Conservation (phyloP, 2,329 filamentous ascomycete species). For the Sphaerostilbella broomeana region DNA sequence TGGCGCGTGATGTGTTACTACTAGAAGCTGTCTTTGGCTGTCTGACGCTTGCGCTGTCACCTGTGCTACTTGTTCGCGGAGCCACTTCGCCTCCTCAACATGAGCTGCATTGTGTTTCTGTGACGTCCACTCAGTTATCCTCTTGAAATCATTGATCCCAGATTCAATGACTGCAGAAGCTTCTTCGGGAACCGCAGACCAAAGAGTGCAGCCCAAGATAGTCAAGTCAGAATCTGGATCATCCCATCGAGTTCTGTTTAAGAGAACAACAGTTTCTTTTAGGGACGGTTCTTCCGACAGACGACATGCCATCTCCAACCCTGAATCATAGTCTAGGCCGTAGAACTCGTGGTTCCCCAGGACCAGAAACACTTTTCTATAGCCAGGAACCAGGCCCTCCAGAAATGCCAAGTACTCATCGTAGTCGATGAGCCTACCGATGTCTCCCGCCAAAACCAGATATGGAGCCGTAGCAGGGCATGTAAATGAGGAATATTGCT, state of each 20-base stretch:
- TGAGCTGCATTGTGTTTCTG: constrained; percentile 44
- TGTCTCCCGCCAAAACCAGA: constrained; percentile 44
- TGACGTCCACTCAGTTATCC: constrained; percentile 46
- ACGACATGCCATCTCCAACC: constrained; percentile 30
- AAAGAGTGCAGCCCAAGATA: constrained; percentile 52
- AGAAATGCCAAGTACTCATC: constrained; percentile 40
- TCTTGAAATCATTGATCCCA: constrained; percentile 47
- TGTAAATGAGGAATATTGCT: constrained; percentile 36
- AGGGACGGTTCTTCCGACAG: constrained; percentile 35
- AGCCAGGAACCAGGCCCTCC: constrained; percentile 33
- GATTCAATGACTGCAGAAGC: constrained; percentile 32
- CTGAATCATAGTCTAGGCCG: constrained; percentile 32
- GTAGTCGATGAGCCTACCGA: constrained; percentile 43
- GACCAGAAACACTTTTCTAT: constrained; percentile 39
- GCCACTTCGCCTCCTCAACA: constrained; percentile 43
- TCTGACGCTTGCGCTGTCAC: constrained; percentile 14
- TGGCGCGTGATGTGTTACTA: constrained; percentile 54
- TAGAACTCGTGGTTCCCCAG: constrained; percentile 52
- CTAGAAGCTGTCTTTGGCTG: constrained; percentile 30
- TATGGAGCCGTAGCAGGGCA: constrained; percentile 35
- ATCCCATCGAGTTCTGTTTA: constrained; percentile 36
- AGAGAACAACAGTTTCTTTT: constrained; percentile 32
- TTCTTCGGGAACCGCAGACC: constrained; percentile 42
- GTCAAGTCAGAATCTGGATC: constrained; percentile 38
- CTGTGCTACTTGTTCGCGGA: constrained; percentile 26